Percentiles rank a stretch among this genome's conserved stretches.
These are phyloP conservation scores for Lipomyces sp. DNA, from an alignment of 805 yeast genomes.

Conservation along the genomic window DNA sequence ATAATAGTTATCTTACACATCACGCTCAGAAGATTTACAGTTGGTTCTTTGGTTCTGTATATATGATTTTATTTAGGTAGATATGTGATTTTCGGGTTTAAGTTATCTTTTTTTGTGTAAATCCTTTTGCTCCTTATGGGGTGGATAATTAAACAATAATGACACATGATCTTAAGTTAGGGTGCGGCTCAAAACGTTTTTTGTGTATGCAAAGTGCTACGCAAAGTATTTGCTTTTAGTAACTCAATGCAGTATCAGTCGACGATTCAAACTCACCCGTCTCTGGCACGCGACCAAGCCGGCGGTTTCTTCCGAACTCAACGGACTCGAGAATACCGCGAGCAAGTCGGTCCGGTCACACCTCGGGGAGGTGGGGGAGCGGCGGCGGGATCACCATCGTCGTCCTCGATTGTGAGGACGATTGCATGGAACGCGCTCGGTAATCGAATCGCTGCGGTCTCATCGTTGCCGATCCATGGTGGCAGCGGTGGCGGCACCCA, in stretches of 20 bases:
- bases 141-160: no score
- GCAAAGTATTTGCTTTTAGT: background rate
- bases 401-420: background rate
- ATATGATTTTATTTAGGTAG: background rate
- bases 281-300: slow-evolving; percentile 22
- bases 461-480: slow-evolving; percentile 3
- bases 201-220: no score
- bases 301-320: slow-evolving; percentile 14
- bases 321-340: slow-evolving; percentile 19
- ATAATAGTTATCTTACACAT: background rate
- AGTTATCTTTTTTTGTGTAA: no score
- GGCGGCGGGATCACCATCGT: background rate
- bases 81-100: background rate
- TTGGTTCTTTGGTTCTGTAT: background rate
- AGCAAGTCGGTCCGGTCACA: slow-evolving; percentile 9
- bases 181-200: background rate
- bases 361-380: background rate
- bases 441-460: slow-evolving; percentile 27
- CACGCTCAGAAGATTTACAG: background rate
- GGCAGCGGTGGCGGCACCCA: background rate
- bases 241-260: background rate
- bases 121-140: no score
- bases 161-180: no score
- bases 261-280: slow-evolving; percentile 4
- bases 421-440: slow-evolving; percentile 36